Base-by-base conservation (phyloP, 371 early-diverging fungal species). In the Smittium culicis region DNA sequence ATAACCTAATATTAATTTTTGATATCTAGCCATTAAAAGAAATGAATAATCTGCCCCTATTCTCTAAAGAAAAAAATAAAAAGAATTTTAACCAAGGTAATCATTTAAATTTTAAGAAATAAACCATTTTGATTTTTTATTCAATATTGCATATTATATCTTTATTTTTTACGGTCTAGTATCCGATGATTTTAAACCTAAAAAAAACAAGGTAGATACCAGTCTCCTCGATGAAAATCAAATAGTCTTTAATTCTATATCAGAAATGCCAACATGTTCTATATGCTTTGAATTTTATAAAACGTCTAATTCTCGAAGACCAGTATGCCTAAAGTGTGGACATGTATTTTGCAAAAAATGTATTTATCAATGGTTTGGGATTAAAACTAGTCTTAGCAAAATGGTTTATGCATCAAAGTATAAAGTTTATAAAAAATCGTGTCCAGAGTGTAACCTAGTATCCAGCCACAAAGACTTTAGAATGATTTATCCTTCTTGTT, bases 281-380 rank as follows among this genome's bases (percentile, higher is more conserved):
- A 64, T 64, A 8, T 64, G 65, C 25, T 64, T 35, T 27, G 65
- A 64, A 25, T 24, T 25, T 27, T 64, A 11, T 45, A 34, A 29
- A 34, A 45, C 65, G 2, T 5, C 17, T 16, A 16, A n/a, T 27
- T 20, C 5, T 2, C 3, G 20, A 11, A 34, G 65, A 29, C 11
- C 65, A 1, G 17, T 64, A 30, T 35, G 65, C 45, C 25, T 64
- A 35, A 64, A 64, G 25, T 64, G 65, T 27, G 65, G 65, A 25
- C 65, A 64, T 45, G 65, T 30, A 34, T 64, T 35, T 64, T 64
- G 65, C 65, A 64, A 64, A 35, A 34, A 31, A 34, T 62, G 62
- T 35, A 29, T 62, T 16, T 62, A 34, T 32, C 14, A 62, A 20
- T 62, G 62, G 62, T 62, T 62, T 62, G 62, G 35, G 62, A 62